Evolutionary conservation across 2,329 filamentous ascomycete species (phyloP).

Genomic region (Aspergillus quadricinctus): DNA sequence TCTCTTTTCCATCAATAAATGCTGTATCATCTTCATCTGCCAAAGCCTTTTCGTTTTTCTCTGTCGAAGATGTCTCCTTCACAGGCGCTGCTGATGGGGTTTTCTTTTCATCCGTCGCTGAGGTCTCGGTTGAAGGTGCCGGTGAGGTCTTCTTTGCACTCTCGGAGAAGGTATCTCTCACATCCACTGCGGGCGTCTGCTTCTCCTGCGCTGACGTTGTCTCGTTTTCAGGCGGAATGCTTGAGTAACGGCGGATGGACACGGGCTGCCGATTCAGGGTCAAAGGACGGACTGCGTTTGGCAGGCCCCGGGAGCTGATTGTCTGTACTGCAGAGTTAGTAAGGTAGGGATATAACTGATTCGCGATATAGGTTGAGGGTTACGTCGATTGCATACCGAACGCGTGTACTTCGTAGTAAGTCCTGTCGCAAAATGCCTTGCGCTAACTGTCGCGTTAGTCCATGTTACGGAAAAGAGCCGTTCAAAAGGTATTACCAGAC

Average conservation of each 20-base stretch:
- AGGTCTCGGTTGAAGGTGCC: neutral
- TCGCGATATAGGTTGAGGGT: neutral
- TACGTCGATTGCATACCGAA: slow-evolving; percentile 8
- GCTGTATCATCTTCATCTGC: neutral
- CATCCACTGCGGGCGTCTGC: neutral
- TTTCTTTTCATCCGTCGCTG: neutral
- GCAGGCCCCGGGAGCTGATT: slow-evolving; percentile 1
- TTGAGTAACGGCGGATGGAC: neutral
- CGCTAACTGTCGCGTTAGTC: slow-evolving; percentile 8
- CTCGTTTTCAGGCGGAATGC: neutral
- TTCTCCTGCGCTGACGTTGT: neutral
- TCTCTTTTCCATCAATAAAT: neutral
- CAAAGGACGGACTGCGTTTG: neutral
- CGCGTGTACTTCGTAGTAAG: slow-evolving; percentile 3
- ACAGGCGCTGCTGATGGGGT: neutral
- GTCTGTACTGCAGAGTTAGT: slow-evolving; percentile 2
- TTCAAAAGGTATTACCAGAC: slow-evolving; percentile 1
- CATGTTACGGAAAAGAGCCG: neutral
- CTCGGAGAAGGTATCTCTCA: neutral
- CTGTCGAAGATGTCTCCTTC: neutral
- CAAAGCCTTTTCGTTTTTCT: neutral
- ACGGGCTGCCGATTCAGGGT: neutral
- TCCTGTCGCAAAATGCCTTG: neutral
- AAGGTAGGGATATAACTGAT: neutral
- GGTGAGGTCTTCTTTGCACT: slow-evolving; percentile 1